phyloP scores from a whole-genome alignment of 805 yeast species.

The Myxozyma sirexii region DNA sequence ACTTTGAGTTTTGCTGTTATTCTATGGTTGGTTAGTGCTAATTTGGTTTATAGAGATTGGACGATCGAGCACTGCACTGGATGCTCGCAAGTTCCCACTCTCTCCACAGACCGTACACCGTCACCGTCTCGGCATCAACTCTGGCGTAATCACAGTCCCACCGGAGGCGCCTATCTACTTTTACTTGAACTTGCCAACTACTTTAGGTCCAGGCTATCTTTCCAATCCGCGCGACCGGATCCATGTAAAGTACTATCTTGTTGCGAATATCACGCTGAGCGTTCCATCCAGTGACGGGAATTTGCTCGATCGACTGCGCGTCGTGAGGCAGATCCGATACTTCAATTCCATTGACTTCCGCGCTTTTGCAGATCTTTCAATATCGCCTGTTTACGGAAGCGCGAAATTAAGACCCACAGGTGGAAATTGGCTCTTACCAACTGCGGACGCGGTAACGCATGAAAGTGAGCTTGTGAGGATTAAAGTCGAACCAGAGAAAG shows the following conservation, averaged over 20 bases:
- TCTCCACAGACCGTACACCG: not conserved
- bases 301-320: not conserved
- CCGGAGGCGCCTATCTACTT: not conserved
- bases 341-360: conserved; percentile 4
- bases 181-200: not conserved
- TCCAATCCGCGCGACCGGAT: not conserved
- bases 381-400: not conserved
- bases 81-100: conserved; percentile 6
- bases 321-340: conserved; percentile 7
- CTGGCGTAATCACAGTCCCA: not conserved
- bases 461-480: conserved; percentile 15
- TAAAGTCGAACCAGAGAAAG: conserved; percentile 2
- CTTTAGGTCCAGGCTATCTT: not conserved
- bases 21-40: not conserved
- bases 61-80: not conserved
- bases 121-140: not conserved
- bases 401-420: not conserved
- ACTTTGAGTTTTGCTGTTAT: not conserved
- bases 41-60: not conserved
- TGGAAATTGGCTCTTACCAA: not conserved
- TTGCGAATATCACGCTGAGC: not conserved
- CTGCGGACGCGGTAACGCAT: not conserved
- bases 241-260: not conserved
- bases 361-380: not conserved
- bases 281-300: not conserved